Evolutionary conservation across 139 green algal genomes (phyloP).

Genomic region (Ettlia oleoabundans): DNA sequence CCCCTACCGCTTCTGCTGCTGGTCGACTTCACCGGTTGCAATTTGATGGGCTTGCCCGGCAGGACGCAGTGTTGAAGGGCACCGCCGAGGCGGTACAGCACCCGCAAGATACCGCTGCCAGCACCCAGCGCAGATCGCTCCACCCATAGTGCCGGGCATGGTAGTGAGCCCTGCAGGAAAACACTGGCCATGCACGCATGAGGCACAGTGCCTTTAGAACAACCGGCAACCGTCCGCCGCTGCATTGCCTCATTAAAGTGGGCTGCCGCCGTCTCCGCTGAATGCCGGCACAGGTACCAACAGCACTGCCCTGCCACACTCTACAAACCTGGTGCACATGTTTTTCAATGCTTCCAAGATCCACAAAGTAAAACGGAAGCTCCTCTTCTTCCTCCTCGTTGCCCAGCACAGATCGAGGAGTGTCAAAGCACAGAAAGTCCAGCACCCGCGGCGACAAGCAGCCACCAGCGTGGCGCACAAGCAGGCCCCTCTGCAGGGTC

Average conservation of each 20-base stretch:
- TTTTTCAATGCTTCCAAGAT: not conserved
- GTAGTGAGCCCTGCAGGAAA: not conserved
- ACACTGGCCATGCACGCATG: no score
- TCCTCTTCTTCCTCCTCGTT: conserved; percentile 14
- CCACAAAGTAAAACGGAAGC: conserved; percentile 18
- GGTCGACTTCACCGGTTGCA: conserved; percentile 40
- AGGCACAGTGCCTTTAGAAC: no score
- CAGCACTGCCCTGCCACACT: not conserved
- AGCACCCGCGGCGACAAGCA: conserved; percentile 26
- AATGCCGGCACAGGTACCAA: no score
- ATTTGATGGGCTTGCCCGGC: conserved; percentile 33
- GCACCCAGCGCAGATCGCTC: conserved; percentile 2
- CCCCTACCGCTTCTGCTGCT: not conserved
- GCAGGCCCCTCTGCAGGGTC: conserved; percentile 16
- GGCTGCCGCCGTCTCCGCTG: not conserved
- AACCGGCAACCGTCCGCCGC: no score
- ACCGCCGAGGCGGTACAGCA: conserved; percentile 41
- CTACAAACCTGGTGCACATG: conserved; percentile 2
- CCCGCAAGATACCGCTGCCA: not conserved
- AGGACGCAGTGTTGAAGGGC: not conserved
- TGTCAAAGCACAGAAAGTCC: conserved; percentile 35
- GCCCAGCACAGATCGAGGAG: not conserved
- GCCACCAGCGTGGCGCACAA: conserved; percentile 12
- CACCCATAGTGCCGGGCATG: conserved; percentile 39
- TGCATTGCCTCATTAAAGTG: no score